Evolutionary conservation across 495 filamentous ascomycete genomes (phyloP).

Genomic region (Usnea hakonensis): DNA sequence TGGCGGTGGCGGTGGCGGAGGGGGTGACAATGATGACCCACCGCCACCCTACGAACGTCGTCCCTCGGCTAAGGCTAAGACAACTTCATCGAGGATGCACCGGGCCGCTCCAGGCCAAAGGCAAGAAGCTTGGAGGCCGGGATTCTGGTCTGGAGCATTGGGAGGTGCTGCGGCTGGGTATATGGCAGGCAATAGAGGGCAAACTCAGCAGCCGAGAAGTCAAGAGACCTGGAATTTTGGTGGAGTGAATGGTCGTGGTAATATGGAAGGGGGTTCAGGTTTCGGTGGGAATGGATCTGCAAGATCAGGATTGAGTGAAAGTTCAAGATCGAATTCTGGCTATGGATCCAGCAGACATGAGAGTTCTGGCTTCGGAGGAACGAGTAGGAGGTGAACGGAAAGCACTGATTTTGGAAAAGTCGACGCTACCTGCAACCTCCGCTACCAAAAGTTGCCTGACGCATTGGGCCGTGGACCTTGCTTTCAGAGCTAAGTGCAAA

Average conservation of each 20-base stretch:
- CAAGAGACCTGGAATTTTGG: slow-evolving; percentile 8
- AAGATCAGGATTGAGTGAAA: slow-evolving; percentile 32
- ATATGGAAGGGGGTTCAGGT: slow-evolving; percentile 46
- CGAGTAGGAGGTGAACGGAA: slow-evolving; percentile 54
- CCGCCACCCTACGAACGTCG: slow-evolving; percentile 54
- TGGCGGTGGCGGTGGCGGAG: slow-evolving; percentile 47
- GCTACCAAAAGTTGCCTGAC: not conserved
- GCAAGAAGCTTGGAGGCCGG: slow-evolving; percentile 64
- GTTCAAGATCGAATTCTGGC: slow-evolving; percentile 37
- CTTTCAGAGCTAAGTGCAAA: not conserved
- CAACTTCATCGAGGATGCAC: slow-evolving; percentile 17
- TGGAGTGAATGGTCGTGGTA: slow-evolving; percentile 28
- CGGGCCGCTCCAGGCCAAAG: slow-evolving; percentile 26
- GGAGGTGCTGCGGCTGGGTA: slow-evolving; percentile 67
- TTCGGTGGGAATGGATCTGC: slow-evolving; percentile 28
- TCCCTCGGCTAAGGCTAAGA: slow-evolving; percentile 50
- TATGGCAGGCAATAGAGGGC: slow-evolving; percentile 50
- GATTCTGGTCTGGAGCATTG: slow-evolving; percentile 77
- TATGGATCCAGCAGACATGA: slow-evolving; percentile 53
- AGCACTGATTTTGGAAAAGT: not conserved
- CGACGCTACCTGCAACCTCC: not conserved
- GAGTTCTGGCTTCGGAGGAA: slow-evolving; percentile 88
- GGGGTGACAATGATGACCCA: slow-evolving; percentile 45
- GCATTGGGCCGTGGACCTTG: not conserved
- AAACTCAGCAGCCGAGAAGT: slow-evolving; percentile 27